Evolutionary conservation across 169 alveolate genomes (phyloP), one percentile per base, ranked within the genome.

Genomic region (Besnoitia besnoiti): DNA sequence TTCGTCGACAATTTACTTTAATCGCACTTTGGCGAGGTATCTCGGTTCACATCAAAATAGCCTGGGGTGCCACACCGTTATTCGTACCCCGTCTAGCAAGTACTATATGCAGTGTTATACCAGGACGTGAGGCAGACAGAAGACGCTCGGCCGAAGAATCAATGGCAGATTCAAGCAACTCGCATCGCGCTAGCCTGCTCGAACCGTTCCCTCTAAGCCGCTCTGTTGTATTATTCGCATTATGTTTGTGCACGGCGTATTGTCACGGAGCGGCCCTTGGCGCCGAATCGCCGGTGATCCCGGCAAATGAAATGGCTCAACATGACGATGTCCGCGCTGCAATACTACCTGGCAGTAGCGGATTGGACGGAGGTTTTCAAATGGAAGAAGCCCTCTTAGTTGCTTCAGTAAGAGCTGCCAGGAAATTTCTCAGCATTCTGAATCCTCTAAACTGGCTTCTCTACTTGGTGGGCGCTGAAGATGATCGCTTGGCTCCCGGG

Each of bases 341-440:
- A 7, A 73, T 73, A 21, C 5, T 73, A 30, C 84, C 84, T n/a
- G 40, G 21, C 49, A 16, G 49, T 44, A 73, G 84, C 47, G 84
- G 84, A 33, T 44, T 73, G 49, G 84, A 73, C 46, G 46, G 84
- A 37, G 84, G 84, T 21, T 73, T 30, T 39, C 40, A n/a, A 0
- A 30, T 73, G 49, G 84, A 44, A 37, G 84, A 73, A 33, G 84
- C 84, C 19, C 49, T 39, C 19, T 33, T 73, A 44, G 46, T 73
- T 27, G 84, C 84, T 73, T 37, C 49, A 37, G 49, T 73, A 37
- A 39, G 84, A 7, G 49, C 33, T 33, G 33, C 84, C 16, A 73
- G 84, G 84, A 73, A 73, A 33, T 73, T 73, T 44, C 49, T 73
- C 30, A 73, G 84, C 84, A 37, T 37, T 33, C 87, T 77, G 62